Base-by-base conservation (phyloP, 176 grass and related monocot genomes). In the Tillandsia fasciculata region DNA sequence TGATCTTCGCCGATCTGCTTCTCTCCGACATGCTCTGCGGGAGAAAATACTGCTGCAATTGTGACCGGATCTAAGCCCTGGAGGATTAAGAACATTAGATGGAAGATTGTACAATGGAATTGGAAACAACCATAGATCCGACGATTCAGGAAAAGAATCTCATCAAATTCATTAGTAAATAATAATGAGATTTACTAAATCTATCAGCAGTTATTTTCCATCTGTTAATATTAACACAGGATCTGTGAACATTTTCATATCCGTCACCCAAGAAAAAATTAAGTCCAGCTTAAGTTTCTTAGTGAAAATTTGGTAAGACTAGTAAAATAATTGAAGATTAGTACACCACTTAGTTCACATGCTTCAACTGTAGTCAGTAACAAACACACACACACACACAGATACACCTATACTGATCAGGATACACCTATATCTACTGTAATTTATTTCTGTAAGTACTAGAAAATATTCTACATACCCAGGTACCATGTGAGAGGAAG, bases 11-110 rank as follows among this genome's bases (percentile, higher is more conserved):
- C 90, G 12, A 94, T 88, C 26, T 80, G 68, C 77, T 99, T 99
- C 87, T 99, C 95, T 51, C 95, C 95, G 26, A 91, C 72, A 75
- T 99, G 82, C 76, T 99, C 74, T 0, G 95, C 90, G 2, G 90
- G 83, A 50, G 87, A 82, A 81, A 99, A 94, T 56, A 99, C 88
- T 50, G 87, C 83, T 2, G 80, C 89, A 12, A 99, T 99, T 50
- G 80, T 88, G 75, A 88, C 82, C 0, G 95, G 95, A 22, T 99
- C 95, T 61, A 94, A 73, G 50, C 95, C 95, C 95, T 99, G 70
- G 63, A 22, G 64, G 49, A 69, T 64, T 58, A 68, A 56, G 54
- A 70, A 42, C 33, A 6, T 42, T 7, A 42, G 33, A 42, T 33
- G 4, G 29, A 5, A 33, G 2, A 33, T 33, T 33, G 29, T 33